Conservation (phyloP, 2,329 filamentous ascomycete genomes). For the Botrytis galanthina region DNA sequence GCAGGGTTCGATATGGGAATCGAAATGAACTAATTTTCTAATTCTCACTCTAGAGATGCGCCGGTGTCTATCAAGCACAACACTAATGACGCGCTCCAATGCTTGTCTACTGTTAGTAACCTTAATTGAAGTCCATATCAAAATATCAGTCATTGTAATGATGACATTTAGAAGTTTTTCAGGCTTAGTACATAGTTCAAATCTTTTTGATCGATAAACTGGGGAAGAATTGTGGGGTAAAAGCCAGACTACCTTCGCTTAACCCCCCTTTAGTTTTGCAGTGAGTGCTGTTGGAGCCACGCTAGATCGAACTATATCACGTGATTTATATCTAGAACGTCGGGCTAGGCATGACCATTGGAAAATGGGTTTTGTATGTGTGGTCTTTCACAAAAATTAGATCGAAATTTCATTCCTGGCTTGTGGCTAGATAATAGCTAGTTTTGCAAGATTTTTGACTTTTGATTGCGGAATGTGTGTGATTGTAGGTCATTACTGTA, state of each 20-base stretch:
- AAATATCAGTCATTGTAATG: background rate
- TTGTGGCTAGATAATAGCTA: background rate
- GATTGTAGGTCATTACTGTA: background rate
- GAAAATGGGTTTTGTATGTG: rapidly evolving
- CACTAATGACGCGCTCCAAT: background rate
- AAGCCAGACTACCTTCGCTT: background rate
- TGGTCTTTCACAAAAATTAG: background rate
- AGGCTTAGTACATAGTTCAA: background rate
- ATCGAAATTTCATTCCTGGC: background rate
- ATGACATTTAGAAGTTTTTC: background rate
- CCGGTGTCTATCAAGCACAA: too few relatives aligned
- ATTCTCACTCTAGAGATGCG: background rate
- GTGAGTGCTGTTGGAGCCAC: too few relatives aligned
- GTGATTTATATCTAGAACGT: background rate
- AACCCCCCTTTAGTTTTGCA: background rate
- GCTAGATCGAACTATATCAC: background rate
- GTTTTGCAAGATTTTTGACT: background rate
- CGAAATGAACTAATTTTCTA: background rate
- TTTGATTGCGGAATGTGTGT: background rate
- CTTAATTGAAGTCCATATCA: background rate
- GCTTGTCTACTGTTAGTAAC: background rate
- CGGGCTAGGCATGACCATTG: rapidly evolving
- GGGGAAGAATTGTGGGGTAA: background rate
- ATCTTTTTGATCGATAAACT: background rate
- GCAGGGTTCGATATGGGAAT: background rate